Conservation (phyloP, 2,329 filamentous ascomycete genomes). For the Colletotrichum euphorbiae region DNA sequence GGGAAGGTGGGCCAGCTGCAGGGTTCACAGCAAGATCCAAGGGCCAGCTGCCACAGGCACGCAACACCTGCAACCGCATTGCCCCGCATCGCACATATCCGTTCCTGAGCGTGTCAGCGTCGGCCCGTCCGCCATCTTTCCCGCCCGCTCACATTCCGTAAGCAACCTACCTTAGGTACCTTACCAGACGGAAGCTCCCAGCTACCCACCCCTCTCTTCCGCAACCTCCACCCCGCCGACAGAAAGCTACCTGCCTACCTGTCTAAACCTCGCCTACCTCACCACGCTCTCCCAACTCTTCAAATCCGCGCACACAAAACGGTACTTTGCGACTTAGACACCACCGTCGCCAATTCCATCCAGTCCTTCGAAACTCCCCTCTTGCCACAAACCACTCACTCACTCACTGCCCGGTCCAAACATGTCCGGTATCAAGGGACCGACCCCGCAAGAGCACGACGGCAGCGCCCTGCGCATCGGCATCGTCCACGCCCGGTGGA, state of each 20-base stretch:
- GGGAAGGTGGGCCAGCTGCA: conserved; percentile 3
- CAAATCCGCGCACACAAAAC: background rate
- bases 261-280: background rate
- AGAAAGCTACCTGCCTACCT: conserved; percentile 1
- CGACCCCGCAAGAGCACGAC: conserved; percentile 68
- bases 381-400: no score
- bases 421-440: conserved; percentile 66
- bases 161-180: background rate
- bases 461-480: conserved; percentile 86
- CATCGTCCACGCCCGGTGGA: conserved; percentile 98
- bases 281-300: background rate
- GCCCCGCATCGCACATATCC: conserved; percentile 39
- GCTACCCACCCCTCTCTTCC: conserved; percentile 14
- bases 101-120: conserved; percentile 25
- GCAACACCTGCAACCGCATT: conserved; percentile 26
- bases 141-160: background rate
- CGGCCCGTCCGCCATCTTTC: background rate
- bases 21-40: conserved; percentile 19
- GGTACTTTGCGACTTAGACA: no score
- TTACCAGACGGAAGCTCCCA: conserved; percentile 5
- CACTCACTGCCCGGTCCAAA: conserved; percentile 35
- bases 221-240: conserved; percentile 12
- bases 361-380: background rate
- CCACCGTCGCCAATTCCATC: no score
- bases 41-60: conserved; percentile 19